Percentiles rank a stretch among this genome's conserved stretches.
These are phyloP conservation scores for Lichenothelia convexa DNA, from an alignment of 495 filamentous ascomycete species.

Conservation along the genomic window DNA sequence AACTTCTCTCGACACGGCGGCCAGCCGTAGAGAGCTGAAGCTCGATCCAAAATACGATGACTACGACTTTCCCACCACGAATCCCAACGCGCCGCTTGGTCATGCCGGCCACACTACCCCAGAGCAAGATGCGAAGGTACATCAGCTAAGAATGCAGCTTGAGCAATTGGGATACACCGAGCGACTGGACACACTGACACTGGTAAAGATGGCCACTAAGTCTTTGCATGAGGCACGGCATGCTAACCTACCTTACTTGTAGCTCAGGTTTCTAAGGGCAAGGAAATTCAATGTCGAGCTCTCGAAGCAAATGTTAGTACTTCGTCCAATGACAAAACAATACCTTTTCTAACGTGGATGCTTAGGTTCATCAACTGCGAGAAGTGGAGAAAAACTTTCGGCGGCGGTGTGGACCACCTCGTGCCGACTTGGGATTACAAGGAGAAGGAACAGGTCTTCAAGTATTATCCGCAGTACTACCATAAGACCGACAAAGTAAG, in stretches of 20 bases:
- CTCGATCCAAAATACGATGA: conserved; percentile 84
- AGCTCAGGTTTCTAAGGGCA: conserved; percentile 82
- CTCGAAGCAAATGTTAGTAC: conserved; percentile 69
- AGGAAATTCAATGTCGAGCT: conserved; percentile 81
- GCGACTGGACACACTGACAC: conserved; percentile 72
- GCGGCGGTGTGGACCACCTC: conserved; percentile 57
- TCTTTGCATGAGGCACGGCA: neutral
- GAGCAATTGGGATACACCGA: conserved; percentile 71
- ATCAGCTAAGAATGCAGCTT: conserved; percentile 65
- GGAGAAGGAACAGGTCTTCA: conserved; percentile 73
- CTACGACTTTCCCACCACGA: conserved; percentile 79
- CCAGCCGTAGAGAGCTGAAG: conserved; percentile 26
- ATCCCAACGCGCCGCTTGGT: conserved; percentile 46
- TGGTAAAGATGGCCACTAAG: conserved; percentile 32
- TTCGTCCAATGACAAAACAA: neutral
- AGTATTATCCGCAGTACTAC: conserved; percentile 97
- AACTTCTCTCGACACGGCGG: conserved; percentile 11
- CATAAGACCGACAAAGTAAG: conserved; percentile 94
- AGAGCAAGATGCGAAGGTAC: conserved; percentile 77
- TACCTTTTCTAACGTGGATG: too few relatives aligned
- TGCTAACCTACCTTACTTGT: conserved; percentile 4
- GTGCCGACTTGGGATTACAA: conserved; percentile 65
- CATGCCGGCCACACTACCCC: conserved; percentile 80
- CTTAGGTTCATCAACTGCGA: conserved; percentile 77
- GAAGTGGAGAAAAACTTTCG: conserved; percentile 74